Evolutionary conservation across 2,329 filamentous ascomycete genomes (phyloP), one percentile per base, ranked within the genome.

Genomic region (Dactylellina sp.): DNA sequence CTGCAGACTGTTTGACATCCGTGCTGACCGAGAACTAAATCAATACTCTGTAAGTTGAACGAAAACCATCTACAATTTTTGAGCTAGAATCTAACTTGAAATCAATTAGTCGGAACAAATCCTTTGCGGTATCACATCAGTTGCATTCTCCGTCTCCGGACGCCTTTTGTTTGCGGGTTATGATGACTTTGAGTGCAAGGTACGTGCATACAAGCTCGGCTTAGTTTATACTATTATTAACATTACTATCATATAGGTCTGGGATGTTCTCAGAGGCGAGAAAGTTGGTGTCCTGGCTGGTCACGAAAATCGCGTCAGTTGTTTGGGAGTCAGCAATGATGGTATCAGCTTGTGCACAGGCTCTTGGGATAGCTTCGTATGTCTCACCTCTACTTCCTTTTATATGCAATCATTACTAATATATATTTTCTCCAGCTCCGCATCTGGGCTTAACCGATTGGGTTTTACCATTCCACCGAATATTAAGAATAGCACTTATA

Each of bases 131-230:
- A 98, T 99, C 79, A 99, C 95, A 22, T 99, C 95, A 2, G 95
- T 99, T 52, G 95, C 94, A 71, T 98, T 96, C 79, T 99, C 95
- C 14, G 94, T 99, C 12, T 99, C 95, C 68, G 95, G 95, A 71
- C 89, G 95, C 81, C 85, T 99, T 79, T 85, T 99, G 42, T 99
- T 99, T 81, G 95, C 95, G 64, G 95, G 95, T 78, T 99, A 99
- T 80, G 95, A 99, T 80, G 95, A 99, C 81, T 99, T 97, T 80
- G 95, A 99, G 84, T 99, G 95, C 93, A 99, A 98, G 90, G 94
- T 97, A 85, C 80, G 88, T 79, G 6, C 72, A 80, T 64, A 77
- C 47, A 24, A 7, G 24, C 50, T n/a, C 11, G 14, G 28, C 24
- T 22, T 20, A 28, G 14, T 40, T 62, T 42, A 24, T 1, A 16